Percentiles rank a stretch among this genome's conserved stretches.
Evolutionary conservation across 1,139 yeast genomes (phyloP).

Genomic region (Diutina catenulata): DNA sequence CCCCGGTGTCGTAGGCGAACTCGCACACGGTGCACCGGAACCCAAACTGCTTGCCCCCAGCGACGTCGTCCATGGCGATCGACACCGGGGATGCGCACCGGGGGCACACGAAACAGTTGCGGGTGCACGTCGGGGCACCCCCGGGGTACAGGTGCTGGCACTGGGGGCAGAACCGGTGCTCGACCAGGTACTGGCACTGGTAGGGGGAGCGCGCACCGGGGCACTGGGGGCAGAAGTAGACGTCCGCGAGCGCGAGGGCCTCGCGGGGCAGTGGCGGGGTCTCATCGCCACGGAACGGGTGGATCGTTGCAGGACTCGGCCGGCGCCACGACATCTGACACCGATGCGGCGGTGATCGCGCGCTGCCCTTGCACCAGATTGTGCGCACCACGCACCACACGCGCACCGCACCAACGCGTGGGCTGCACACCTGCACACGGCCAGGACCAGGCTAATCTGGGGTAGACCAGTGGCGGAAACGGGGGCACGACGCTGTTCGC

Average conservation of each 20-base stretch:
- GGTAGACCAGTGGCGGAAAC: no score
- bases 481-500: no score
- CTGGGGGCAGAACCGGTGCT: slow-evolving; percentile 23
- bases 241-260: slow-evolving; percentile 10
- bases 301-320: no score
- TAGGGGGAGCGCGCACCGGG: slow-evolving; percentile 18
- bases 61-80: slow-evolving; percentile 16
- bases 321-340: no score
- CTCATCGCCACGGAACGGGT: no score
- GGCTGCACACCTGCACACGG: no score
- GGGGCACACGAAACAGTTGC: slow-evolving; percentile 32
- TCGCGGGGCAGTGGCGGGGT: not conserved
- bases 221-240: slow-evolving; percentile 30
- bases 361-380: no score
- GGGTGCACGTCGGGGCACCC: slow-evolving; percentile 16
- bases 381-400: no score
- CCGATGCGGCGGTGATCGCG: no score
- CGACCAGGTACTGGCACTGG: slow-evolving; percentile 17
- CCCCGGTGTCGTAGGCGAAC: slow-evolving; percentile 17
- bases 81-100: slow-evolving; percentile 18
- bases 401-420: no score
- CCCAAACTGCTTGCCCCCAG: slow-evolving; percentile 21
- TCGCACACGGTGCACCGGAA: slow-evolving; percentile 24
- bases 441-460: no score
- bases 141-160: slow-evolving; percentile 25